Percentiles rank a stretch among this genome's conserved stretches.
phyloP scores from a whole-genome alignment of 2,329 filamentous ascomycete genomes.

The Penicillium fuscoglaucum region DNA sequence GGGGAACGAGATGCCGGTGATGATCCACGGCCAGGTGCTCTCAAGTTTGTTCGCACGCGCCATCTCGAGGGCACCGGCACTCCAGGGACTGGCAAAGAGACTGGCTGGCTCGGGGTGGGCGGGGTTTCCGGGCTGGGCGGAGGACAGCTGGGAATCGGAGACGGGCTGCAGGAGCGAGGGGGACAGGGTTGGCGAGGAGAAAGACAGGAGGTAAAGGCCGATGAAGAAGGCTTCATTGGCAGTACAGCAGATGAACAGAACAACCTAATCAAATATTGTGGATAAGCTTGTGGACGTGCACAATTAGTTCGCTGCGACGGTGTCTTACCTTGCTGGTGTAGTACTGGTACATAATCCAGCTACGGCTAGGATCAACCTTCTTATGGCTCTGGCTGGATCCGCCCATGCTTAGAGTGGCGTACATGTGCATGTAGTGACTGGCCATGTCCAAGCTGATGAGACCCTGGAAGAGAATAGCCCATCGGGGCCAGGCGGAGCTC shows the following conservation, averaged over 20 bases:
- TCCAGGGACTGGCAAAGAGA: slow-evolving; percentile 86
- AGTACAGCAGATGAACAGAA: slow-evolving; percentile 86
- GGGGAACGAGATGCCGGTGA: slow-evolving; percentile 76
- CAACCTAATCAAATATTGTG: slow-evolving; percentile 58
- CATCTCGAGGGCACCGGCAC: slow-evolving; percentile 86
- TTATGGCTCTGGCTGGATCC: slow-evolving; percentile 82
- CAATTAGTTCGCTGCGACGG: too few species aligned
- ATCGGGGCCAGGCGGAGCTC: slow-evolving; percentile 89
- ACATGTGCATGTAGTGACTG: slow-evolving; percentile 99
- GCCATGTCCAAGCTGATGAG: slow-evolving; percentile 90
- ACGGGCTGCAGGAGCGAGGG: slow-evolving; percentile 73
- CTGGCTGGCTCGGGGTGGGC: slow-evolving; percentile 67
- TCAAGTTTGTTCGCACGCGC: slow-evolving; percentile 93
- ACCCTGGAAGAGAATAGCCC: slow-evolving; percentile 90
- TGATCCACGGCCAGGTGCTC: slow-evolving; percentile 72
- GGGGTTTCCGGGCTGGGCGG: slow-evolving; percentile 65
- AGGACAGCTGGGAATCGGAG: slow-evolving; percentile 54
- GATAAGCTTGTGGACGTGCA: slow-evolving; percentile 1
- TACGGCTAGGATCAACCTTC: slow-evolving; percentile 83
- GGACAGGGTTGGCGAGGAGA: slow-evolving; percentile 85
- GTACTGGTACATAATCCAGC: slow-evolving; percentile 89
- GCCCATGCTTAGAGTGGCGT: slow-evolving; percentile 85
- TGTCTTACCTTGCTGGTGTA: slow-evolving; percentile 85
- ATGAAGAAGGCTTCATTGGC: slow-evolving; percentile 98
- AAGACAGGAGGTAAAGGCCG: slow-evolving; percentile 93